Evolutionary conservation across 371 early-diverging fungal species (phyloP), one percentile per base, ranked within the genome.

Genomic region (Mortierella sp.): DNA sequence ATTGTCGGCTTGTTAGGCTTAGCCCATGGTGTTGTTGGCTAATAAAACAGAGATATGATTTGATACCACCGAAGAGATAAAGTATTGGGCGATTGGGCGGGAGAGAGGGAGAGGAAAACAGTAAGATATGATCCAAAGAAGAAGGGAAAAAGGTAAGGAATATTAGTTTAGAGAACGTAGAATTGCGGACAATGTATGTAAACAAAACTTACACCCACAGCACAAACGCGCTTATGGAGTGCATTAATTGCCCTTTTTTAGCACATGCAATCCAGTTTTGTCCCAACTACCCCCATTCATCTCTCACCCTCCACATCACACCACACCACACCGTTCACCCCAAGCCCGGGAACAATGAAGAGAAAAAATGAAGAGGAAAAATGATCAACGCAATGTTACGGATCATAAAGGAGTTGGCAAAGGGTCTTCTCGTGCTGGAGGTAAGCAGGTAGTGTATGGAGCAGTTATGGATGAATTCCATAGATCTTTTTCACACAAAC

Each of bases 1-100:
- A 85, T 76, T 21, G 80, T 79, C 57, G 86, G 57, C 31, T 79
- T 55, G 38, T 55, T 68, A 16, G 75, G 13, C 50, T 72, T 55
- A 16, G 54, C 19, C 19, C 9, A 63, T 38, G 63, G 45, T 31
- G 50, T 34, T 24, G 57, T 55, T 31, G 77, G 38, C 76, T 77
- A 28, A 60, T 9, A 58, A 24, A 38, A 38, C 5, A 5, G 42
- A 38, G 42, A 5, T 38, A 38, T 38, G 42, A 38, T 38, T 38
- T 38, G 42, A 38, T 38, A 38, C 42, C 42, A 38, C 42, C 42
- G 42, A 38, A 38, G 54, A 13, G 44, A 48, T 24, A 52, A 72
- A 14, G 76, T 21, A 38, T 38, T 38, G 42, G 42, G 42, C 42
- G 38, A 26, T 31, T 60, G n/a, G 34, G 42, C 19, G 71, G 8